Percentiles rank a stretch among this genome's conserved stretches.
Conservation (phyloP, 129 eudicot species). For the Smallanthus sonchifolius region DNA sequence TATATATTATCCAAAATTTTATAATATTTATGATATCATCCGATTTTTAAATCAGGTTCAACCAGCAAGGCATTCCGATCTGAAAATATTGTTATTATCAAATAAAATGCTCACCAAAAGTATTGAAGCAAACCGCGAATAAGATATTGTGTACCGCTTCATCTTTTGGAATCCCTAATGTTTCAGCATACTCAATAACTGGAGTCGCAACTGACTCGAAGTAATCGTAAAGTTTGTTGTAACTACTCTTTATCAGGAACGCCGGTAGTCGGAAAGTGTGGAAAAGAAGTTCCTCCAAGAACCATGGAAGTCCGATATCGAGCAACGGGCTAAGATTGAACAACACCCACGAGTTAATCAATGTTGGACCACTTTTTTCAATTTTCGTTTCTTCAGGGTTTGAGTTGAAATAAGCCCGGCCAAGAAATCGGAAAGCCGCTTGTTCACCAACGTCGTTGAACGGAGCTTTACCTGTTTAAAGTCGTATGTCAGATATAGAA, state of each 20-base stretch:
- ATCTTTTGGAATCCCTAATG: constrained; percentile 47
- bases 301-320: constrained; percentile 51
- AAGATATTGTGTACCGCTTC: constrained; percentile 72
- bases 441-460: constrained; percentile 53
- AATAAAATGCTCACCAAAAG: constrained; percentile 42
- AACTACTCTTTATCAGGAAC: constrained; percentile 48
- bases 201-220: constrained; percentile 43
- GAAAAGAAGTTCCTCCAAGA: constrained; percentile 48
- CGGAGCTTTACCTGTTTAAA: constrained; percentile 26
- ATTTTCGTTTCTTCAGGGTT: constrained; percentile 58
- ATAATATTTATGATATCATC: no score
- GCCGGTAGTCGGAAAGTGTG: constrained; percentile 65
- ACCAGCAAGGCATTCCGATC: no score
- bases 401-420: constrained; percentile 43
- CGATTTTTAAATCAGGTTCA: no score
- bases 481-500: no score
- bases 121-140: constrained; percentile 73
- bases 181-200: constrained; percentile 49
- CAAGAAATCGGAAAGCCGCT: constrained; percentile 72
- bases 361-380: constrained; percentile 51
- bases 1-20: no score
- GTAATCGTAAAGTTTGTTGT: constrained; percentile 50
- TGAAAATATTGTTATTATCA: no score
- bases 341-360: constrained; percentile 59
- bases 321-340: constrained; percentile 63